These are phyloP conservation scores for Sporothrix pallida DNA, from an alignment of 2,329 filamentous ascomycete genomes.

Conservation along the genomic window DNA sequence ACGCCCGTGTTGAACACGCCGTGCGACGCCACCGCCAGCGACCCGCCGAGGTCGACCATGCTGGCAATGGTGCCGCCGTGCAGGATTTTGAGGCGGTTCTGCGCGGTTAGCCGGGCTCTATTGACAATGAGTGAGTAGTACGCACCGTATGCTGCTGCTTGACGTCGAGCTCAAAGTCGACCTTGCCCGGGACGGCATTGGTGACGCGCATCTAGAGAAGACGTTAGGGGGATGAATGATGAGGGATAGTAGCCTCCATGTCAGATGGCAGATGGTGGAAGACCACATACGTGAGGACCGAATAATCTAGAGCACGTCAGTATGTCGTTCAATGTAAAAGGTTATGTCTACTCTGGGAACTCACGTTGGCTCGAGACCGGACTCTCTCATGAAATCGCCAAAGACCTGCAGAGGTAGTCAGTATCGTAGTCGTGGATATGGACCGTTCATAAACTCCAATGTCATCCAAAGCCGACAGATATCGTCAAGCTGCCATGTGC, in stretches of 20 bases:
- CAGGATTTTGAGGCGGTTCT: conserved; percentile 78
- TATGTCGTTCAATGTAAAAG: background rate
- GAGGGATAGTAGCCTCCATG: background rate
- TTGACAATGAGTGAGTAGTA: too few species aligned
- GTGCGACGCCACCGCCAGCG: conserved; percentile 68
- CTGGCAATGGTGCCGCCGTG: conserved; percentile 81
- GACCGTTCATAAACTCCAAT: too few species aligned
- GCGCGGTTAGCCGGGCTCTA: conserved; percentile 30
- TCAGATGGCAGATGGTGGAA: too few species aligned
- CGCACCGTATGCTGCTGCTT: conserved; percentile 78
- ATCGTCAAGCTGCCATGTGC: too few species aligned
- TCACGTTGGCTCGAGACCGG: conserved; percentile 87
- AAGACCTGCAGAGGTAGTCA: conserved; percentile 64
- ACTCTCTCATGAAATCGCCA: conserved; percentile 83
- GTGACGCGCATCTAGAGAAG: conserved; percentile 67
- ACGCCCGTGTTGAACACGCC: conserved; percentile 68
- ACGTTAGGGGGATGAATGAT: background rate
- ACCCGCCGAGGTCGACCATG: conserved; percentile 71
- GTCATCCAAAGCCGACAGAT: too few species aligned
- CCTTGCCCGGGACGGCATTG: conserved; percentile 67
- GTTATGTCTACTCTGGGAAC: conserved; percentile 34
- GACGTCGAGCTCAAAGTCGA: conserved; percentile 78
- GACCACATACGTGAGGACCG: conserved; percentile 51
- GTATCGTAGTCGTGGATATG: too few species aligned
- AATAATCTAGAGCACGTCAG: conserved; percentile 45